phyloP scores from a whole-genome alignment of 2,329 filamentous ascomycete species.

The Aureobasidium subglaciale region DNA sequence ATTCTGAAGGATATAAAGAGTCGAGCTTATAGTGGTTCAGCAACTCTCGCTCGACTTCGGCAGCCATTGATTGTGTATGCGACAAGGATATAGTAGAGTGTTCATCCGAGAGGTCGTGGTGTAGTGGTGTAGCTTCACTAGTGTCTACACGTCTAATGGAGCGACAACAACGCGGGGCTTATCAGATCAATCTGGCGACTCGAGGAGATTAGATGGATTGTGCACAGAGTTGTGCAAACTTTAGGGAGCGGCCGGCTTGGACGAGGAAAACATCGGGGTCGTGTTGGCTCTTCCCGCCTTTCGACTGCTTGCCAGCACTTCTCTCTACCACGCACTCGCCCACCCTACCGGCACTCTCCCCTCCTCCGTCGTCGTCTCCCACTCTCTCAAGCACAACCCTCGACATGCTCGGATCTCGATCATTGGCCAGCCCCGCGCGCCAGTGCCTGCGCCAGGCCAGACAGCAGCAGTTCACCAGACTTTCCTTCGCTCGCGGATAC shows the following conservation, averaged over 20 bases:
- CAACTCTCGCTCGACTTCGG: slow-evolving; percentile 68
- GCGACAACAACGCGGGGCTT: too few species aligned
- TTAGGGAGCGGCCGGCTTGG: too few species aligned
- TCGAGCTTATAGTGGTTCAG: slow-evolving; percentile 86
- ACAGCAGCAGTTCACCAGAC: slow-evolving; percentile 38
- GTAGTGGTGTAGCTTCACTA: too few species aligned
- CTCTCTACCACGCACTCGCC: background rate
- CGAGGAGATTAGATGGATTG: too few species aligned
- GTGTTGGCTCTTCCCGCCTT: background rate
- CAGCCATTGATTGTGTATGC: slow-evolving; percentile 36
- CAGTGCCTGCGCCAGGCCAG: slow-evolving; percentile 67
- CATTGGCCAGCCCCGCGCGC: slow-evolving; percentile 67
- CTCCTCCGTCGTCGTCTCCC: slow-evolving; percentile 9
- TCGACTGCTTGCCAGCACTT: background rate
- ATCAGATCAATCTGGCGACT: too few species aligned
- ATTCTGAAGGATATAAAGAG: slow-evolving; percentile 70
- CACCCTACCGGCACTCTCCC: background rate
- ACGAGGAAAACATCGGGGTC: too few species aligned
- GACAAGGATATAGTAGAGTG: background rate
- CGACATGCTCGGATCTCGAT: slow-evolving; percentile 78
- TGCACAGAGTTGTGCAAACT: too few species aligned
- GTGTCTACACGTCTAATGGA: too few species aligned
- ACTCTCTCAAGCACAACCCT: slow-evolving; percentile 18
- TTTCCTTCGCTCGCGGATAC: slow-evolving; percentile 18
- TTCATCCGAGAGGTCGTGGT: too few species aligned